Percentiles rank a stretch among this genome's conserved stretches.
phyloP scores from a whole-genome alignment of 148 eudicot genomes.

The Euryodendron excelsum region DNA sequence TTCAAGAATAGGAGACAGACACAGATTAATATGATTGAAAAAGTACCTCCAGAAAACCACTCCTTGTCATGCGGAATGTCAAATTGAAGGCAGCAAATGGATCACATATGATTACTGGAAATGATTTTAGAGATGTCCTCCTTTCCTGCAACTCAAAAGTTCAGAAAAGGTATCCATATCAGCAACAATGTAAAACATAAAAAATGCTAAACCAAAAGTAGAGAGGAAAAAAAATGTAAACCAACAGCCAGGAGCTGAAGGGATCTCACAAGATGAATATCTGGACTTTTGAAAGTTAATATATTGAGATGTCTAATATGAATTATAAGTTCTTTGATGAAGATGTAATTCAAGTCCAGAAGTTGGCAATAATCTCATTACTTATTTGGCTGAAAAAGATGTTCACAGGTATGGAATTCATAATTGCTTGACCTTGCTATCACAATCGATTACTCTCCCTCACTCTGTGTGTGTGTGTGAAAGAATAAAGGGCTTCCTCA shows the following conservation, averaged over 20 bases:
- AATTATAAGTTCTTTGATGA: not conserved
- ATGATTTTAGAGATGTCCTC: slow-evolving; percentile 42
- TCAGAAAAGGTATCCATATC: not conserved
- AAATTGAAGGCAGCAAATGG: slow-evolving; percentile 61
- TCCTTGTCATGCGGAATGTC: slow-evolving; percentile 67
- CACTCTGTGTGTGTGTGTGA: too few relatives aligned
- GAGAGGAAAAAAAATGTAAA: not conserved
- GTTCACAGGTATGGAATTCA: not conserved
- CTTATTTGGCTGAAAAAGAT: not conserved
- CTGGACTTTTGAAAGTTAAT: not conserved
- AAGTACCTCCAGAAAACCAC: slow-evolving; percentile 67
- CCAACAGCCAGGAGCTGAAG: not conserved
- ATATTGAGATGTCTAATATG: not conserved
- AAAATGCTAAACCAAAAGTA: not conserved
- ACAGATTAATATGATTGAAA: not conserved
- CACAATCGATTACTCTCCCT: not conserved
- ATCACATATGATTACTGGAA: slow-evolving; percentile 72
- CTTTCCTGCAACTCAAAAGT: slow-evolving; percentile 58
- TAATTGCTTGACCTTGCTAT: not conserved
- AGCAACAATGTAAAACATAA: not conserved
- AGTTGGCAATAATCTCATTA: not conserved
- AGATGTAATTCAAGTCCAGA: not conserved
- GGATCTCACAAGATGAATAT: not conserved
- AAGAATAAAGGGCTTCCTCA: not conserved
- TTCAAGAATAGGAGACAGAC: not conserved